Conservation (phyloP, 768 basidiomycete species). For the Pisolithus tinctorius region DNA sequence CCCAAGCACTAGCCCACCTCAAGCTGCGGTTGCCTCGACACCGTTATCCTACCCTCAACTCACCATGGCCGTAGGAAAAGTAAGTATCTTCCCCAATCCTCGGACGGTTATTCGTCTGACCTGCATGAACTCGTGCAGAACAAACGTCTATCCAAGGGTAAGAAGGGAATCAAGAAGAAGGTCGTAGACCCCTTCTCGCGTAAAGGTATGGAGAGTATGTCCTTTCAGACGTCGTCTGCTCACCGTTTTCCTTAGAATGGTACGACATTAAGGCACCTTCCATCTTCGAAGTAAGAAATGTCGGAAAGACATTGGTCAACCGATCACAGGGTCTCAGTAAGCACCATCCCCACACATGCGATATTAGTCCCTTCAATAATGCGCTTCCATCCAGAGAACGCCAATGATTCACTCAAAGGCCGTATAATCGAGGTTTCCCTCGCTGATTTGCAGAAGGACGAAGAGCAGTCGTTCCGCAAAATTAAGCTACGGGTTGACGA, state of each 20-base stretch:
- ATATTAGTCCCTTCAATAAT: conserved; percentile 11
- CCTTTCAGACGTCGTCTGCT: background rate
- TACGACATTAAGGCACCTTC: conserved; percentile 99
- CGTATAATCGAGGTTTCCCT: conserved; percentile 95
- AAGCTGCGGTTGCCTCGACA: conserved; percentile 33
- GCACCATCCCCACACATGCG: conserved; percentile 27
- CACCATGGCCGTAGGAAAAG: conserved; percentile 89
- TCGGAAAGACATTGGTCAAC: conserved; percentile 98
- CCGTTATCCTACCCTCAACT: conserved; percentile 33
- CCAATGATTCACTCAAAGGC: conserved; percentile 96
- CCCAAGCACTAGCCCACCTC: conserved; percentile 40
- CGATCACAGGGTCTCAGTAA: conserved; percentile 95
- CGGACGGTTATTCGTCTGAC: background rate
- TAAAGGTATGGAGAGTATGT: conserved; percentile 61
- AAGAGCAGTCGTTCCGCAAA: conserved; percentile 99
- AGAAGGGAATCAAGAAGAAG: conserved; percentile 99
- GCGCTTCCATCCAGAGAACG: conserved; percentile 64
- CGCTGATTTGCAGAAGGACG: conserved; percentile 98
- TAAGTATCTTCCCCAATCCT: conserved; percentile 25
- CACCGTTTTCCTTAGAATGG: conserved; percentile 66
- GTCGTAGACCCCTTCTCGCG: conserved; percentile 99
- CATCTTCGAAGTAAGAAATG: conserved; percentile 93
- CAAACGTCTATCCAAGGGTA: conserved; percentile 96
- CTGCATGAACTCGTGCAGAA: conserved; percentile 49
- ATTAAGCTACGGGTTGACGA: conserved; percentile 97